Base-by-base conservation (phyloP, 352 stramenopile species). In the Globisporangium heterothallicum region DNA sequence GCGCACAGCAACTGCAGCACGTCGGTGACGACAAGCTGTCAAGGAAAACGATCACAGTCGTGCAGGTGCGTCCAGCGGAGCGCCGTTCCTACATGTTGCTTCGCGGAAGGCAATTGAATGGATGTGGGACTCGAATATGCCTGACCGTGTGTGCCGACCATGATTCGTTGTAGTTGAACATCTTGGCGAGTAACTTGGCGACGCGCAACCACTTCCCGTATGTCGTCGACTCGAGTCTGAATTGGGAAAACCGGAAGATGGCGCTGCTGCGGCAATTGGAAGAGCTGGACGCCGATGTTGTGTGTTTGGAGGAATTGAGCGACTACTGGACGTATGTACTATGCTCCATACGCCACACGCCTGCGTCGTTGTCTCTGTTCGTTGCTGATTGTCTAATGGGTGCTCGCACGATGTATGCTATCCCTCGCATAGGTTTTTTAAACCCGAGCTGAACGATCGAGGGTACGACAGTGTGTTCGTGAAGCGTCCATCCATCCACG, bases 401-500 rank as follows among this genome's bases (percentile, higher is more conserved):
- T n/a, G n/a, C n/a, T n/a, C n/a, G n/a, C n/a, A n/a, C n/a, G n/a
- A n/a, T n/a, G n/a, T n/a, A n/a, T n/a, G n/a, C n/a, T n/a, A n/a
- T 42, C 27, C 8, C 30, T 25, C 21, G 30, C 6, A 36, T 13
- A 91, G 80, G 1, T 94, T 91, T 26, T 94, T 94, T 48, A 91
- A 90, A 47, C 72, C 72, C 1, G 66, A 91, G 54, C 53, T 94
- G 26, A 59, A 72, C 4, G 64, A 84, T 29, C 73, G 81, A 22
- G 84, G 84, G 0, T 94, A 94, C 57, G 81, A 94, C 34, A 94
- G 84, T 21, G 78, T 92, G 29, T 94, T 82, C 48, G 73, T 91
- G 21, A 94, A 94, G 63, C 72, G 84, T 2, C 84, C 84, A 18
- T 94, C 84, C 4, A 85, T 90, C 42, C 76, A 94, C 56, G 64